Base-by-base conservation (phyloP, 73 alveolate genomes). In the Paramecium sonneborni region DNA sequence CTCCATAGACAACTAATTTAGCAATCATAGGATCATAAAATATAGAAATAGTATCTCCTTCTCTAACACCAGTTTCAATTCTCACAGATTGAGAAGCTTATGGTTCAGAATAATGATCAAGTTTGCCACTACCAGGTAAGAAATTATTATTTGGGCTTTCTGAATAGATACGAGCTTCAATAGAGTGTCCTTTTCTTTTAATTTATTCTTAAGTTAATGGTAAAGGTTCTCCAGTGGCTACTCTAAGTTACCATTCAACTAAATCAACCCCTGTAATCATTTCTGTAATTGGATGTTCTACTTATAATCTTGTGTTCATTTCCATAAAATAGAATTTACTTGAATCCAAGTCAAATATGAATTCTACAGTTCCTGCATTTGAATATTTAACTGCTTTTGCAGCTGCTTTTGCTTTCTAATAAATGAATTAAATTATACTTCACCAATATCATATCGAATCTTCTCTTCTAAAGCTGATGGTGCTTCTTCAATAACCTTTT, bases 341-440 rank as follows among this genome's bases (percentile, higher is more conserved):
- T 23, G 97, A 95, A 10, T 85, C 91, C 18, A 95, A 88, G 87
- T 97, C 99, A 85, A 92, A 97, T 30, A 97, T 95, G 76, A 97
- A 97, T 74, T 97, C 99, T 26, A 96, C 98, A 7, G 99, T 97
- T 10, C 99, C 99, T 21, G 99, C 99, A 86, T 96, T 96, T 57
- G 85, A 82, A 82, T 97, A 97, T 1, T 97, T 96, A 15, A 97
- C 99, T 32, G 98, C 98, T 67, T 69, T 74, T 1, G 97, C 97
- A 20, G 98, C 97, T 48, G 52, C 87, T 52, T 57, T 67, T 21
- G 92, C 92, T 32, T 85, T 79, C 85, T 70, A 70, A 72, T 20
- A 5, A 57, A 69, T 23, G 44, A 11, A 18, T 93, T 48, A 14
- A 28, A 86, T 24, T 95, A 96, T 48, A 93, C 93, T 24, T 93